Percentiles rank a stretch among this genome's conserved stretches.
Conservation (phyloP, 1,139 yeast species). For the Yamadazyma conglobata region DNA sequence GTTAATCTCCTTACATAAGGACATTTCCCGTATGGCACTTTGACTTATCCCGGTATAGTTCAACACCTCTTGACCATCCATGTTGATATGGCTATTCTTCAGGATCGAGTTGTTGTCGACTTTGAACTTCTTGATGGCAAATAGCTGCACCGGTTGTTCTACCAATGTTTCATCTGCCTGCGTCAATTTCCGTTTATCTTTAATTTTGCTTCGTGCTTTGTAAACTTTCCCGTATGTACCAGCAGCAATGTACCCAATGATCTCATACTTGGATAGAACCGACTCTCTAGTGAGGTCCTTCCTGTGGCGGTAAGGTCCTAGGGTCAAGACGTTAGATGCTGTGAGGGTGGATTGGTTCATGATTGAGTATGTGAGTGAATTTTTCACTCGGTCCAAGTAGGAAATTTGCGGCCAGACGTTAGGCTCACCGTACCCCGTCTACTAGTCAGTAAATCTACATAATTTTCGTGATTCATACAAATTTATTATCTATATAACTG, state of each 20-base stretch:
- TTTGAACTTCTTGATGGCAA: conserved; percentile 94
- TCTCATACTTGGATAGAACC: conserved; percentile 78
- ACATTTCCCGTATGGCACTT: conserved; percentile 95
- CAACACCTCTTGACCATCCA: conserved; percentile 68
- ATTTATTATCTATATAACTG: no score
- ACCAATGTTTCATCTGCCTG: conserved; percentile 9
- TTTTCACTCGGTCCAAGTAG: no score
- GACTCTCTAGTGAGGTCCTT: conserved; percentile 68
- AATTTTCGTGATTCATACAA: no score
- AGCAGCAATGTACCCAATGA: conserved; percentile 94
- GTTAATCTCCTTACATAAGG: conserved; percentile 81
- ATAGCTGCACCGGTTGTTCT: conserved; percentile 27
- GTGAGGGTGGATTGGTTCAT: conserved; percentile 25
- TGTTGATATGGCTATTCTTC: conserved; percentile 37
- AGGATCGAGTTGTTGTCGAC: conserved; percentile 69
- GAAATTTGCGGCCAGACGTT: no score
- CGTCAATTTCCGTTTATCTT: conserved; percentile 23
- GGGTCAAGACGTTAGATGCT: conserved; percentile 68
- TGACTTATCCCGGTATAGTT: conserved; percentile 96
- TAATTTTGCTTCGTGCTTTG: conserved; percentile 58
- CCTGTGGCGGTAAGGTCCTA: conserved; percentile 70
- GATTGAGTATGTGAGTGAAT: no score
- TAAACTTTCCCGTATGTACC: conserved; percentile 98
- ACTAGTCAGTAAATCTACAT: no score
- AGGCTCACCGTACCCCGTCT: no score